Evolutionary conservation across 2,329 filamentous ascomycete genomes (phyloP), one percentile per base, ranked within the genome.

Genomic region (Aureobasidium leucospermi): DNA sequence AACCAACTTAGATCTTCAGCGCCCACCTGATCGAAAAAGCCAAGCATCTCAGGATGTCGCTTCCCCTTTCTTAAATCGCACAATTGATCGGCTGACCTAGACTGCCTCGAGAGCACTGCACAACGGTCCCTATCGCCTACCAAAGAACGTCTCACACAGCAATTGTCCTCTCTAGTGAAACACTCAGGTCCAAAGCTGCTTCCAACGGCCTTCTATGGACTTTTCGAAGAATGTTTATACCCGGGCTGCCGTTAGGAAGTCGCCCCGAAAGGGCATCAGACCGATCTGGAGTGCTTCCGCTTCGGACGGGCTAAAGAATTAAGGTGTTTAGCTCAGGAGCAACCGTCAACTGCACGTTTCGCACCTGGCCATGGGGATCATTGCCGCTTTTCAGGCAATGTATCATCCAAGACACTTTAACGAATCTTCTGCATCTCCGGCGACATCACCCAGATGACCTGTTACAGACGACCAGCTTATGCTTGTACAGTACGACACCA

Each of bases 251-350:
- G 52, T 56, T 56, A 13, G n/a, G 10, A 45, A 7, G 19, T 16
- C 29, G 36, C 9, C 36, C 32, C 28, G 31, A 42, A 36, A 32
- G n/a, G 29, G 15, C 5, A 59, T 45, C 57, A 59, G 58, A 51
- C 47, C 47, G 58, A 59, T 59, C 58, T 59, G 58, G 51, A 55
- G 51, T 55, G 51, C 38, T 42, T 6, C 36, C 31, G 45, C 45
- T n/a, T 19, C 45, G 11, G 34, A 16, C 53, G 13, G 53, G 8
- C 41, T 23, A 23, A 23, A 46, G 29, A 43, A 29, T 58, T 58
- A 58, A 58, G 31, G 13, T 58, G 28, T 58, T 16, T 47, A 58
- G 42, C 55, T 48, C 43, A 47, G 43, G 55, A 47, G 55, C 43
- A 41, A 36, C 52, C 41, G 41, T 46, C 52, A 31, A 56, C 36